These are phyloP conservation scores for Pseudopithomyces chartarum DNA, from an alignment of 2,329 filamentous ascomycete genomes.

Conservation along the genomic window DNA sequence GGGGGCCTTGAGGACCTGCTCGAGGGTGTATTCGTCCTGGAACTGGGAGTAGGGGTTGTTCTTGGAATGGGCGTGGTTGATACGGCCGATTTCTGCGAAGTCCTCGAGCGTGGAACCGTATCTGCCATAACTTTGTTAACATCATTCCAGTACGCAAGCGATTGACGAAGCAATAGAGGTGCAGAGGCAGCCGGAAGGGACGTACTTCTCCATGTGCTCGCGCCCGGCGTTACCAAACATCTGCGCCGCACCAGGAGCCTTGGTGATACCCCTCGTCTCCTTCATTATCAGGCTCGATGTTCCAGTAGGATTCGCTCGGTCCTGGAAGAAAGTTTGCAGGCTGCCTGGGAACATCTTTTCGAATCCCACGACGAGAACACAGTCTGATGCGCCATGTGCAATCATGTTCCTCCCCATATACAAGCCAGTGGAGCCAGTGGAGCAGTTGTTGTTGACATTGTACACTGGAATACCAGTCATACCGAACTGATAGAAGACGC, in stretches of 20 bases:
- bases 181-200: conserved; percentile 1
- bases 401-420: conserved; percentile 83
- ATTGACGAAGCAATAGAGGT: no score
- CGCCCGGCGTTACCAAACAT: conserved; percentile 93
- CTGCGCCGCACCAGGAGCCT: conserved; percentile 85
- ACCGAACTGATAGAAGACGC: conserved; percentile 98
- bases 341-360: conserved; percentile 98
- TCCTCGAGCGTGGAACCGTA: conserved; percentile 83
- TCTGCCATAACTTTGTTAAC: conserved; percentile 47
- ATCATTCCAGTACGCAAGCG: neutral
- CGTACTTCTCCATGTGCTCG: conserved; percentile 92
- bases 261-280: conserved; percentile 77
- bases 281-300: conserved; percentile 79
- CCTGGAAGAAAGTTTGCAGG: conserved; percentile 81
- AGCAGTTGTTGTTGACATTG: conserved; percentile 99
- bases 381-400: conserved; percentile 79
- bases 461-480: conserved; percentile 96
- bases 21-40: conserved; percentile 84
- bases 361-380: conserved; percentile 89
- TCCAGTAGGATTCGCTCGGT: conserved; percentile 78
- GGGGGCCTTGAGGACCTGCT: conserved; percentile 76
- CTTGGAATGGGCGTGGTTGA: conserved; percentile 91
- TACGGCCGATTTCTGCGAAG: conserved; percentile 90
- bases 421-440: conserved; percentile 89
- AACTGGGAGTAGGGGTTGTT: conserved; percentile 99